phyloP scores from a whole-genome alignment of 2,329 filamentous ascomycete species.

The Colletotrichum theobromicola region DNA sequence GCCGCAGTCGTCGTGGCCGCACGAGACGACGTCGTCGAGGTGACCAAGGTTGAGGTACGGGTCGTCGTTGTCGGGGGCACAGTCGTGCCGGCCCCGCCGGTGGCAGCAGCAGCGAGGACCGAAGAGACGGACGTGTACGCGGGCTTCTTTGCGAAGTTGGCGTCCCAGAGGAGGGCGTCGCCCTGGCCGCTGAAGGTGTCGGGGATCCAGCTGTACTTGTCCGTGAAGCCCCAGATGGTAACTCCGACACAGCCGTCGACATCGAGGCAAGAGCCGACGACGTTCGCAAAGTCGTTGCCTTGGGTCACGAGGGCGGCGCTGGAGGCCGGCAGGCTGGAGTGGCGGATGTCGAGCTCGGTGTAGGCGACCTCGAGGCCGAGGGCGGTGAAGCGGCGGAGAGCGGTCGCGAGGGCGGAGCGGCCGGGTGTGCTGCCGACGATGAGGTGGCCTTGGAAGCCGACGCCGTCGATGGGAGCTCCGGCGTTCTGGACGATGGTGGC shows the following conservation, averaged over 20 bases:
- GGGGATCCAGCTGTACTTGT: conserved; percentile 44
- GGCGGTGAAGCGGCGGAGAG: conserved; percentile 54
- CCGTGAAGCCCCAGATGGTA: conserved; percentile 48
- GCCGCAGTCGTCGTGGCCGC: conserved; percentile 12
- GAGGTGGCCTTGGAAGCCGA: conserved; percentile 58
- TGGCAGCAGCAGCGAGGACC: conserved; percentile 34
- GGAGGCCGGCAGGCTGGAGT: conserved; percentile 48
- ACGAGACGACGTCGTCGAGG: background rate
- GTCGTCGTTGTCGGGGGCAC: background rate
- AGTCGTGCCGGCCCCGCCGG: background rate
- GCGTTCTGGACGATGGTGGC: conserved; percentile 38
- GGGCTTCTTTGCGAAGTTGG: conserved; percentile 41
- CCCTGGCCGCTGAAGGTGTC: conserved; percentile 42
- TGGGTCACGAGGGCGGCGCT: conserved; percentile 47
- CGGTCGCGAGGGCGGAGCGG: conserved; percentile 46
- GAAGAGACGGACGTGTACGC: conserved; percentile 43
- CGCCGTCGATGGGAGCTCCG: conserved; percentile 55
- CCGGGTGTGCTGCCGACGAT: conserved; percentile 48
- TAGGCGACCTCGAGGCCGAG: conserved; percentile 62
- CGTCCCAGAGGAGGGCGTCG: conserved; percentile 43
- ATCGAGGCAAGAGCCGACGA: conserved; percentile 42
- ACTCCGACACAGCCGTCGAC: conserved; percentile 46
- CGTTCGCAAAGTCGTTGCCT: conserved; percentile 48
- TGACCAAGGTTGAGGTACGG: background rate
- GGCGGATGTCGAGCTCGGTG: conserved; percentile 67